A percentile compares a stretch with the other conserved stretches of the same genome.
Evolutionary conservation across 495 filamentous ascomycete species (phyloP).

Genomic region (Xylaria flabelliformis): DNA sequence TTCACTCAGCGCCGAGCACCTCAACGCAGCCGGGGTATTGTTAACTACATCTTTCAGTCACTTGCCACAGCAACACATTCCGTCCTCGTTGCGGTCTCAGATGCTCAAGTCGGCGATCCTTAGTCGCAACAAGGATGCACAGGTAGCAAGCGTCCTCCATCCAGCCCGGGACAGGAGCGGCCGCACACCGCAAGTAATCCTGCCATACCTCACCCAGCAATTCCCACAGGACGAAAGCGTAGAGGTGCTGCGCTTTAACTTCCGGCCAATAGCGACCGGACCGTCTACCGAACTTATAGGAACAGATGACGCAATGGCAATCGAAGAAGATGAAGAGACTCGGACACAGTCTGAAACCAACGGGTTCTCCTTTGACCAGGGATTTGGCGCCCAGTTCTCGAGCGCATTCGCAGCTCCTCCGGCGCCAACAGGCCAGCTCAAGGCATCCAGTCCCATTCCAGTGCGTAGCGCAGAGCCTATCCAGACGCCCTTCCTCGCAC

Average conservation of each 20-base stretch:
- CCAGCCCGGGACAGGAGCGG: constrained; percentile 65
- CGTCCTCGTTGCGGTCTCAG: constrained; percentile 67
- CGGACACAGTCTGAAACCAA: constrained; percentile 25
- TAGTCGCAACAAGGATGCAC: constrained; percentile 65
- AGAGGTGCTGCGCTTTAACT: constrained; percentile 66
- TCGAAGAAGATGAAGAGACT: constrained; percentile 39
- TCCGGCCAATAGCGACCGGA: constrained; percentile 62
- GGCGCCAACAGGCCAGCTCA: constrained; percentile 15
- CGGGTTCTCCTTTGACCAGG: constrained; percentile 33
- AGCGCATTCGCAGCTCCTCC: constrained; percentile 9
- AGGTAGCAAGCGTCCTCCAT: constrained; percentile 81
- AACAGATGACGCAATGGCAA: constrained; percentile 32
- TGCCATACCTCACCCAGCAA: constrained; percentile 73
- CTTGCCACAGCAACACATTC: constrained; percentile 65
- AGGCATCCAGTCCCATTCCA: constrained; percentile 13
- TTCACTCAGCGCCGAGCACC: constrained; percentile 38
- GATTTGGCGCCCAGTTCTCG: constrained; percentile 15
- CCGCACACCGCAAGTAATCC: constrained; percentile 67
- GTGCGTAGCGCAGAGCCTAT: constrained; percentile 10
- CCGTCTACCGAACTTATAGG: constrained; percentile 31
- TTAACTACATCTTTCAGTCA: constrained; percentile 65
- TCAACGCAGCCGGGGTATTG: constrained; percentile 61
- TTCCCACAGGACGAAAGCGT: constrained; percentile 67
- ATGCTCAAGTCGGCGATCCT: constrained; percentile 83
- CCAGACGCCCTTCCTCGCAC: constrained; percentile 30